Base-by-base conservation (phyloP, 202 grass and related monocot species). In the Cymbopogon flexuosus region DNA sequence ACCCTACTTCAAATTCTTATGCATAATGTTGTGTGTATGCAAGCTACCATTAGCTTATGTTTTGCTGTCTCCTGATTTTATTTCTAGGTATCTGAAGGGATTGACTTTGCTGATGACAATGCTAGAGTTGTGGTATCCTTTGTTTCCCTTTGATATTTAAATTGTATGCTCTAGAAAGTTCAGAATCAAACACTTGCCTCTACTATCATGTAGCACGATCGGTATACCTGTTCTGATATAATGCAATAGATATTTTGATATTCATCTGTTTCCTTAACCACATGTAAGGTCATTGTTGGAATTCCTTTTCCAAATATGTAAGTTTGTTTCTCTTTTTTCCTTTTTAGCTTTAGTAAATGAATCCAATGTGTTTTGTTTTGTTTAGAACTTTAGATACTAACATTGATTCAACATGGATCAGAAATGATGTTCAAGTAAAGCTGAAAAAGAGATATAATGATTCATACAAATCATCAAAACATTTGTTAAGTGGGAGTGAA, bases 291-390 rank as follows among this genome's bases (percentile, higher is more conserved):
- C 65, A 91, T 97, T 79, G 92, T 97, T 65, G 95, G 95, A 52
- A 97, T 97, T 56, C 95, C 95, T 41, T 97, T 97, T 88, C 95
- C 95, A 93, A 97, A 97, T 88, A 83, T 84, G 95, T 97, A 93
- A 89, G 95, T 86, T 37, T 42, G 40, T 41, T 22, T 39, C 39
- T 45, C 52, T 54, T 21, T 18, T 16, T 78, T 73, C 52, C 10
- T 0, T 81, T 73, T 51, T 43, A 13, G 41, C 10, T 43, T 43
- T 84, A 66, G 14, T 27, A 77, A 35, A 81, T 82, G 83, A 51
- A 3, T 75, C 14, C 36, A 76, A 39, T 62, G 40, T 41, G 10
- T 64, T 79, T 5, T 83, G 24, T 35, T 69, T 10, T 40, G 5
- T 67, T 41, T 62, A 79, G 62, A 85, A 40, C 3, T 67, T 41